Conservation (phyloP, 1,284 basidiomycete species). For the Tremellales sp. region DNA sequence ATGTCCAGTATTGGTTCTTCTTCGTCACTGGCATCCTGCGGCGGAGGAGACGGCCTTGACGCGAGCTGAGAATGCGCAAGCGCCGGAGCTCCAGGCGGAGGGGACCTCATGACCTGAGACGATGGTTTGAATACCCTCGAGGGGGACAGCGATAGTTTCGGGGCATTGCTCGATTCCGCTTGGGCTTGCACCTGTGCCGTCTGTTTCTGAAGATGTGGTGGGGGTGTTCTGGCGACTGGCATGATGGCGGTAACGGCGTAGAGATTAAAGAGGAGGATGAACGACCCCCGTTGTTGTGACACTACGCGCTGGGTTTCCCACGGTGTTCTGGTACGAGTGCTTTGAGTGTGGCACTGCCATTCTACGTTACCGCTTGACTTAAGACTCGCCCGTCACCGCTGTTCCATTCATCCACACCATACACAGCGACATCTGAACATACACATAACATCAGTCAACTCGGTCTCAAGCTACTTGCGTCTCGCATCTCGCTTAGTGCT, state of each 20-base stretch:
- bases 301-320: no score
- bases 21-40: conserved; percentile 1
- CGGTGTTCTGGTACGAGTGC: no score
- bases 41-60: background rate
- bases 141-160: no score
- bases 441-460: no score
- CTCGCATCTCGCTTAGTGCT: no score
- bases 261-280: background rate
- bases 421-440: no score
- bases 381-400: no score
- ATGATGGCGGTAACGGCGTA: conserved; percentile 13
- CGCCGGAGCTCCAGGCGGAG: background rate
- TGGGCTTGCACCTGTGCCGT: conserved; percentile 3
- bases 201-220: conserved; percentile 10
- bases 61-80: background rate
- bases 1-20: conserved; percentile 1
- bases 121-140: background rate
- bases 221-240: conserved; percentile 36
- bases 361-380: no score
- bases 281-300: no score
- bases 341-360: no score
- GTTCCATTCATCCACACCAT: no score
- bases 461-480: no score
- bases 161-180: background rate
- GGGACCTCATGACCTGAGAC: background rate